Conservation (phyloP, 1,284 basidiomycete species). For the Irpex sp. region DNA sequence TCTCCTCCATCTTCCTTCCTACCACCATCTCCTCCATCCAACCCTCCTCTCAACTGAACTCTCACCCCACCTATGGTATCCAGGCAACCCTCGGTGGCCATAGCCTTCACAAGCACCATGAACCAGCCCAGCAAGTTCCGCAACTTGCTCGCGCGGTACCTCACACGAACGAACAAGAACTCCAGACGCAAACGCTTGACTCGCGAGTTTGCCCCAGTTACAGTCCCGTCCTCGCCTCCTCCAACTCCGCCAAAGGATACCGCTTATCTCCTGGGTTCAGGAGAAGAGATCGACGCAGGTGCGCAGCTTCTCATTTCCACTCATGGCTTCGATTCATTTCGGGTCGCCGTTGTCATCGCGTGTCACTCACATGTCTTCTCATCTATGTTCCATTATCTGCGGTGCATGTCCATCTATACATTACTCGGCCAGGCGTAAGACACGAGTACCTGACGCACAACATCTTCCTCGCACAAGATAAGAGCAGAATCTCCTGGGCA, state of each 20-base stretch:
- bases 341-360: neutral
- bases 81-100: conserved; percentile 8
- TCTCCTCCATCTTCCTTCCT: neutral
- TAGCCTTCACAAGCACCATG: conserved; percentile 8
- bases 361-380: neutral
- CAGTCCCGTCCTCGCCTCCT: conserved; percentile 5
- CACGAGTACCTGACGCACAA: conserved; percentile 10
- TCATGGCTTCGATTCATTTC: neutral
- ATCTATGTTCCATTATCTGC: neutral
- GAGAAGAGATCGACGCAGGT: conserved; percentile 5
- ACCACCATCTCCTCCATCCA: neutral
- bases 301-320: neutral
- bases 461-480: conserved; percentile 8
- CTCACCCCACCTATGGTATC: conserved; percentile 3
- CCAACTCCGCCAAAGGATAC: conserved; percentile 12
- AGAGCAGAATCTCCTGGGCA: neutral
- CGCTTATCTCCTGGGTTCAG: neutral
- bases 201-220: neutral
- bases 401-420: neutral
- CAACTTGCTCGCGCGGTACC: conserved; percentile 6
- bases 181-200: neutral
- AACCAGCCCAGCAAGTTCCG: conserved; percentile 1
- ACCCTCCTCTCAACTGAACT: neutral
- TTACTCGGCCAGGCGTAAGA: conserved; percentile 4
- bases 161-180: neutral